Conservation (phyloP, 495 filamentous ascomycete genomes). For the Hypomontagnella submonticulosa region DNA sequence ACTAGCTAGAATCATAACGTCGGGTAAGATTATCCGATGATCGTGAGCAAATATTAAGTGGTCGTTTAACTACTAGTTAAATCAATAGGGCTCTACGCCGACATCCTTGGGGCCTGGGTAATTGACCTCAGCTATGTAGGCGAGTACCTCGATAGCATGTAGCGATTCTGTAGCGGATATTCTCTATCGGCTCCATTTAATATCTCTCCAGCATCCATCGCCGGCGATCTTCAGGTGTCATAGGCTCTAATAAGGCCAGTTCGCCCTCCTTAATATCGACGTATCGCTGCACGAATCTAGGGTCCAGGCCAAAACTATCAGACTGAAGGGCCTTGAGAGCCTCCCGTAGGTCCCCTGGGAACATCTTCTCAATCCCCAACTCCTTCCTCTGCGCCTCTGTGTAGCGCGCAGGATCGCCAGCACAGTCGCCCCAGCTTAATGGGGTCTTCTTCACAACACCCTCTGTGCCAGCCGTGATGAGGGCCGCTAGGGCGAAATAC, state of each 20-base stretch:
- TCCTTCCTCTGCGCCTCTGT: slow-evolving; percentile 59
- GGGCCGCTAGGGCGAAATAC: slow-evolving; percentile 73
- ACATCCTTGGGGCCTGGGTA: no score
- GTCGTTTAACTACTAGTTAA: no score
- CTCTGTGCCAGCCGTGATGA: slow-evolving; percentile 72
- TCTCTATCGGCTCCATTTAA: slow-evolving; percentile 48
- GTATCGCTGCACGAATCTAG: slow-evolving; percentile 68
- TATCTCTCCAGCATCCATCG: slow-evolving; percentile 73
- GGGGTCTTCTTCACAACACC: slow-evolving; percentile 62
- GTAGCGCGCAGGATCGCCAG: slow-evolving; percentile 64
- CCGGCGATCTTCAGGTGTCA: slow-evolving; percentile 57
- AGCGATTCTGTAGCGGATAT: no score
- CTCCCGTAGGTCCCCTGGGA: slow-evolving; percentile 64
- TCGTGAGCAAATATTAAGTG: no score
- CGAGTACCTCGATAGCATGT: no score
- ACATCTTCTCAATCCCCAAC: slow-evolving; percentile 62
- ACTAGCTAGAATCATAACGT: no score
- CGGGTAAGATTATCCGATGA: no score
- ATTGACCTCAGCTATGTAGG: no score
- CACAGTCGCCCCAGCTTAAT: slow-evolving; percentile 68
- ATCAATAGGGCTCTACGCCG: no score
- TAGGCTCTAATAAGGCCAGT: slow-evolving; percentile 55
- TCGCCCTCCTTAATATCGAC: slow-evolving; percentile 69
- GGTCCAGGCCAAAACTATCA: slow-evolving; percentile 62
- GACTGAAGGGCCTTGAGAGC: slow-evolving; percentile 62